Evolutionary conservation across 2,329 filamentous ascomycete genomes (phyloP), one percentile per base, ranked within the genome.

Genomic region (Aspergillaceae sp.): DNA sequence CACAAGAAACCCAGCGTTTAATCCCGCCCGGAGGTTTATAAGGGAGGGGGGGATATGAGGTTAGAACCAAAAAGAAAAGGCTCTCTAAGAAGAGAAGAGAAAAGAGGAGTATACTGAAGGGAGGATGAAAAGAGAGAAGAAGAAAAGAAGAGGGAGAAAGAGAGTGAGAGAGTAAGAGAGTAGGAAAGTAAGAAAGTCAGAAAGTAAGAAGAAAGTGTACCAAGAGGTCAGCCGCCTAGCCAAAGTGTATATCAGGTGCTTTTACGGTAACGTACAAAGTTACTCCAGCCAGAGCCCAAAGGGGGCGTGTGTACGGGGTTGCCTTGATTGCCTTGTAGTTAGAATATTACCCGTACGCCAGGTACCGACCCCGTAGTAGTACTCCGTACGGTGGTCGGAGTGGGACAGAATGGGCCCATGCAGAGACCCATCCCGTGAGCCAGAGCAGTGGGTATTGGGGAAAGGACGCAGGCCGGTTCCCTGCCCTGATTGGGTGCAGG

Each of bases 391-490:
- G 19, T 19, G 19, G 19, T 2, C 19, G 19, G 19, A 19, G 19
- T 19, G 19, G 19, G 19, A 19, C 19, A 19, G 19, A 19, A 19
- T 19, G 19, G 19, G 19, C 19, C 19, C 19, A 19, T n/a, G 10
- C 1, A 19, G 5, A 9, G 8, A 3, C 34, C 34, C 10, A 9
- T 40, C 5, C 6, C 19, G 7, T 27, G 49, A 51, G 50, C 52
- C 54, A 43, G 48, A 51, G 50, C 40, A 50, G 51, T 56, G 54
- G 53, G 45, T 51, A 46, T 49, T 51, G 52, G 51, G 46, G 42
- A 50, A 47, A 50, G 44, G 44, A 45, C 43, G 43, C 27, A 42
- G 43, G 40, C 40, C 36, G 34, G 40, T 41, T 44, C 37, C 36
- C 43, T 34, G 29, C n/a, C 36, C 30, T 19, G 19, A 19, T 19